A percentile compares a stretch with the other conserved stretches of the same genome.
phyloP scores from a whole-genome alignment of 2,329 filamentous ascomycete species.

The Diaporthe sp. region DNA sequence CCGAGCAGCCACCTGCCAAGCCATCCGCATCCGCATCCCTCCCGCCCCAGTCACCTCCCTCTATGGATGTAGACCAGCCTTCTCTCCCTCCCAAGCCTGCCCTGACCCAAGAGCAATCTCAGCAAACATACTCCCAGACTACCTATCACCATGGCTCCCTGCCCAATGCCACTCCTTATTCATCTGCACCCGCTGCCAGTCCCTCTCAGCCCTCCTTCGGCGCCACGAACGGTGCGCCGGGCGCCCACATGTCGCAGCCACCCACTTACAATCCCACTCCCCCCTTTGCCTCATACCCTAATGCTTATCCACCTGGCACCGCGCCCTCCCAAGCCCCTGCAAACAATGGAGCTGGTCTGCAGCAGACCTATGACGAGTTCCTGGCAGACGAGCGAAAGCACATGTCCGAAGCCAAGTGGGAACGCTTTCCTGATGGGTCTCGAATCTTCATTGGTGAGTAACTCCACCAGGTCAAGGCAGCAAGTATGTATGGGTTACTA shows the following conservation, averaged over 20 bases:
- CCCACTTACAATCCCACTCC: conserved; percentile 35
- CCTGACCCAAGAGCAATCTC: conserved; percentile 45
- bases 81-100: conserved; percentile 50
- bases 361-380: conserved; percentile 80
- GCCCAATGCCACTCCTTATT: conserved; percentile 38
- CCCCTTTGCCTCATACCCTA: conserved; percentile 40
- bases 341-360: conserved; percentile 50
- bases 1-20: conserved; percentile 41
- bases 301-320: conserved; percentile 39
- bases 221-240: conserved; percentile 33
- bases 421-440: conserved; percentile 82
- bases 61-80: conserved; percentile 44
- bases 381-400: conserved; percentile 80
- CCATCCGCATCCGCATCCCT: conserved; percentile 35
- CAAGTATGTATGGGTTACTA: not conserved
- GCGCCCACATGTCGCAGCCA: conserved; percentile 35
- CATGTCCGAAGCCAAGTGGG: conserved; percentile 84
- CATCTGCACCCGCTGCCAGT: conserved; percentile 31
- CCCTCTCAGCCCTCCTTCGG: conserved; percentile 35
- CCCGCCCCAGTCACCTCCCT: conserved; percentile 38
- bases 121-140: conserved; percentile 40
- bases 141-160: conserved; percentile 41
- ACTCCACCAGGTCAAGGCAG: conserved; percentile 30
- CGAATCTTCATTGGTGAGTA: conserved; percentile 83
- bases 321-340: conserved; percentile 34